Percentiles rank a stretch among this genome's conserved stretches.
phyloP scores from a whole-genome alignment of 2,329 filamentous ascomycete species.

The Colletotrichum limetticola region DNA sequence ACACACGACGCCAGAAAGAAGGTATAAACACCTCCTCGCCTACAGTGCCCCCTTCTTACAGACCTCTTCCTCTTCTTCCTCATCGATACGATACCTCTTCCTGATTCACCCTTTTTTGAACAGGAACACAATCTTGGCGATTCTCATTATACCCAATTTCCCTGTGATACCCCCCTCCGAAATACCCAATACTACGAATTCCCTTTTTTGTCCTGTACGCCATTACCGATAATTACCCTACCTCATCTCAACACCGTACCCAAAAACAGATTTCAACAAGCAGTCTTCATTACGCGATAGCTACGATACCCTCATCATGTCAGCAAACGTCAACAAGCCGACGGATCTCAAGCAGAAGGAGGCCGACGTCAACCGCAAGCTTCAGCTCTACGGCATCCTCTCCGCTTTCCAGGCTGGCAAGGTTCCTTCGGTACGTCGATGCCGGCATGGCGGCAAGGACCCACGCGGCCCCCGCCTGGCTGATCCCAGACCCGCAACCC shows the following conservation, averaged over 20 bases:
- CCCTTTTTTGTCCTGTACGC: slow-evolving; percentile 8
- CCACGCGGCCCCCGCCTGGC: background rate
- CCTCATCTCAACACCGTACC: background rate
- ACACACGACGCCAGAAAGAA: background rate
- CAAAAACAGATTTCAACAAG: background rate
- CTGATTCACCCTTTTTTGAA: slow-evolving; percentile 15
- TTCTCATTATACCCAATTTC: slow-evolving; percentile 31
- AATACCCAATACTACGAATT: background rate
- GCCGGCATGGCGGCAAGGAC: slow-evolving; percentile 11
- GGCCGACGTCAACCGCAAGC: slow-evolving; percentile 89
- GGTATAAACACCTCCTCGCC: slow-evolving; percentile 31
- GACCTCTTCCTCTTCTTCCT: background rate
- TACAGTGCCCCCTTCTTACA: background rate
- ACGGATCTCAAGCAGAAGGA: slow-evolving; percentile 82
- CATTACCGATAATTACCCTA: slow-evolving; percentile 11
- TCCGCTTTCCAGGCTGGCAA: slow-evolving; percentile 89
- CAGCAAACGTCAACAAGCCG: slow-evolving; percentile 74
- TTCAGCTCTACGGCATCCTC: slow-evolving; percentile 93
- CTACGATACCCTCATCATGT: slow-evolving; percentile 41
- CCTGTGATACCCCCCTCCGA: slow-evolving; percentile 31
- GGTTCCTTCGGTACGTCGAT: slow-evolving; percentile 79
- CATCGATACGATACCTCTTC: slow-evolving; percentile 30
- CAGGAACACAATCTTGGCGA: slow-evolving; percentile 28
- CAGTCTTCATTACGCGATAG: slow-evolving; percentile 1
- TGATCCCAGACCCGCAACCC: background rate